Evolutionary conservation across 75 land plant genomes (phyloP).

Genomic region (Cryptomeria japonica): DNA sequence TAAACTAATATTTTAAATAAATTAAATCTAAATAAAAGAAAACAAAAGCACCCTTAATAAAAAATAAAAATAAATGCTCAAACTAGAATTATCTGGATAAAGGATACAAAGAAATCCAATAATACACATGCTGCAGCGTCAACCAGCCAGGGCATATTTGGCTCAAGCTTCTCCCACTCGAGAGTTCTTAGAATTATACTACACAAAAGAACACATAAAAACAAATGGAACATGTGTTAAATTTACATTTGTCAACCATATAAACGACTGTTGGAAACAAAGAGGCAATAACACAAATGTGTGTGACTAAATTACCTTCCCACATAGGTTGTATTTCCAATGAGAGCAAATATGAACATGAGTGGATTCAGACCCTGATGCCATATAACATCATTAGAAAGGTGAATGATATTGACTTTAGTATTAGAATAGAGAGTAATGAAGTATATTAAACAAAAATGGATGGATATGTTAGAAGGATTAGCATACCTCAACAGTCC

Average conservation of each 20-base stretch:
- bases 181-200: conserved; percentile 73
- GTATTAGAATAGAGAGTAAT: background rate
- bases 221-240: background rate
- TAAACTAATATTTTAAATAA: no score
- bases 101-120: conserved; percentile 86
- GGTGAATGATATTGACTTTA: no score
- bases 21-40: no score
- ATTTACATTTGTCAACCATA: background rate
- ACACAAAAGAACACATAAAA: conserved; percentile 11
- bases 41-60: no score
- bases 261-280: background rate
- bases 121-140: conserved; percentile 83
- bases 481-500: conserved; percentile 62
- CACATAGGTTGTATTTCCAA: conserved; percentile 74
- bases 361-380: conserved; percentile 75
- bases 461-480: background rate
- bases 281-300: background rate
- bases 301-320: conserved; percentile 45
- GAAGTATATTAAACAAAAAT: background rate
- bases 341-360: conserved; percentile 76
- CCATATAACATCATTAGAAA: background rate
- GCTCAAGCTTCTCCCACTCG: conserved; percentile 59
- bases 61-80: no score
- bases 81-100: background rate
- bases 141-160: conserved; percentile 90